These are phyloP conservation scores for Hypsizygus marmoreus DNA, from an alignment of 768 basidiomycete genomes.

Conservation along the genomic window DNA sequence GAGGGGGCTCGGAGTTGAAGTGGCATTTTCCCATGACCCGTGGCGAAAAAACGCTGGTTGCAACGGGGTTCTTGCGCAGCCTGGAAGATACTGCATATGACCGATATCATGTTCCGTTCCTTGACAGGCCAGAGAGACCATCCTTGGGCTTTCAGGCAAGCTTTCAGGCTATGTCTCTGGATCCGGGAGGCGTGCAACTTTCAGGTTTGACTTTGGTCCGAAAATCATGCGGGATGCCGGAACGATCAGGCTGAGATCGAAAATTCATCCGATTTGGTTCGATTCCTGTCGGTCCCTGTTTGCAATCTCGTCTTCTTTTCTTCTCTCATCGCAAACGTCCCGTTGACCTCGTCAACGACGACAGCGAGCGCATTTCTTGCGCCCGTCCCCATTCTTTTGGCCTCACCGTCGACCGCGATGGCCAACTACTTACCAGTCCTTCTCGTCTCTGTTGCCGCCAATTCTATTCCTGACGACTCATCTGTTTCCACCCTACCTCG, in stretches of 20 bases:
- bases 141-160: too few species aligned
- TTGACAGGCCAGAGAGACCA: too few species aligned
- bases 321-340: too few species aligned
- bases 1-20: too few species aligned
- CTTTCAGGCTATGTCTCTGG: not conserved
- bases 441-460: slow-evolving; percentile 62
- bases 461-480: slow-evolving; percentile 70
- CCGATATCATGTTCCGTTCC: too few species aligned
- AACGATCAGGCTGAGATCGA: slow-evolving; percentile 22
- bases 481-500: slow-evolving; percentile 81
- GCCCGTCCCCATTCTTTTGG: slow-evolving; percentile 11
- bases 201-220: slow-evolving; percentile 4
- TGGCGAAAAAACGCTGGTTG: too few species aligned
- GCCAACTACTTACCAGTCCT: slow-evolving; percentile 72
- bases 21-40: too few species aligned
- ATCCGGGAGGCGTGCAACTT: slow-evolving; percentile 3
- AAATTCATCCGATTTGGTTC: slow-evolving; percentile 13
- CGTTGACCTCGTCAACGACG: slow-evolving; percentile 9
- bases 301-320: slow-evolving; percentile 5
- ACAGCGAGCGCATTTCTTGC: slow-evolving; percentile 13
- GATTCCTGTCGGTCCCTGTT: slow-evolving; percentile 7
- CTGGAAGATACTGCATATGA: too few species aligned
- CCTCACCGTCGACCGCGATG: slow-evolving; percentile 38
- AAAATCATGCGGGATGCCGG: slow-evolving; percentile 19
- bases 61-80: too few species aligned